A percentile compares a stretch with the other conserved stretches of the same genome.
Evolutionary conservation across 1,284 basidiomycete genomes (phyloP).

Genomic region (Trametes polyzona): DNA sequence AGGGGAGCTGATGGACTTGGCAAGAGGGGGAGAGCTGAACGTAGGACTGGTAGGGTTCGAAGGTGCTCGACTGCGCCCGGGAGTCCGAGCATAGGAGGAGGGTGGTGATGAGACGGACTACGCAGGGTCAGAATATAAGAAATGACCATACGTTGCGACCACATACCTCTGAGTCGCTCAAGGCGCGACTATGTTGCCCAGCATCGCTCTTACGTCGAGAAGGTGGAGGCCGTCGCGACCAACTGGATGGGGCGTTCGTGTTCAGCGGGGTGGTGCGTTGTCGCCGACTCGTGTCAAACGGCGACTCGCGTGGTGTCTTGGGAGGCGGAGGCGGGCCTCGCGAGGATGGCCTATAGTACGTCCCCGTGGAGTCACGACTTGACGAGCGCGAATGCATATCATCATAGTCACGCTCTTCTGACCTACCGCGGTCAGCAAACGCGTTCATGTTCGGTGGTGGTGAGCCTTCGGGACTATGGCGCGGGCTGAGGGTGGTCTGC

Average conservation of each 20-base stretch:
- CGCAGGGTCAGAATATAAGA: neutral
- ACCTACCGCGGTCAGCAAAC: constrained; percentile 32
- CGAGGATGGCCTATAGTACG: constrained; percentile 46
- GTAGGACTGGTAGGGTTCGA: constrained; percentile 69
- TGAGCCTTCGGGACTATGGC: constrained; percentile 38
- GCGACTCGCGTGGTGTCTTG: constrained; percentile 55
- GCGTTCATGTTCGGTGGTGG: constrained; percentile 28
- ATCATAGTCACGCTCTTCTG: constrained; percentile 39
- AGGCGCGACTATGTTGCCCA: constrained; percentile 45
- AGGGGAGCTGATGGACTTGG: constrained; percentile 44
- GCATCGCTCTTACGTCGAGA: constrained; percentile 70
- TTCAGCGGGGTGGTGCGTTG: constrained; percentile 66
- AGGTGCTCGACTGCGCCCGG: constrained; percentile 57
- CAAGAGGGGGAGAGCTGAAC: constrained; percentile 37
- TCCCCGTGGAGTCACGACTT: constrained; percentile 56
- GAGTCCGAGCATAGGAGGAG: constrained; percentile 45
- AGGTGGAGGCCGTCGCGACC: constrained; percentile 67
- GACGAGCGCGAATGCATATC: constrained; percentile 53
- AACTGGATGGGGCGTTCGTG: constrained; percentile 69
- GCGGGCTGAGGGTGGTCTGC: constrained; percentile 56
- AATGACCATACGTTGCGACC: neutral
- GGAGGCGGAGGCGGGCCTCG: constrained; percentile 41
- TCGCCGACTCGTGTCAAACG: constrained; percentile 66
- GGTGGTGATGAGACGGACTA: constrained; percentile 29
- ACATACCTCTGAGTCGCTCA: constrained; percentile 73